Conservation (phyloP, 2,329 filamentous ascomycete species). For the Alternaria brassicae region DNA sequence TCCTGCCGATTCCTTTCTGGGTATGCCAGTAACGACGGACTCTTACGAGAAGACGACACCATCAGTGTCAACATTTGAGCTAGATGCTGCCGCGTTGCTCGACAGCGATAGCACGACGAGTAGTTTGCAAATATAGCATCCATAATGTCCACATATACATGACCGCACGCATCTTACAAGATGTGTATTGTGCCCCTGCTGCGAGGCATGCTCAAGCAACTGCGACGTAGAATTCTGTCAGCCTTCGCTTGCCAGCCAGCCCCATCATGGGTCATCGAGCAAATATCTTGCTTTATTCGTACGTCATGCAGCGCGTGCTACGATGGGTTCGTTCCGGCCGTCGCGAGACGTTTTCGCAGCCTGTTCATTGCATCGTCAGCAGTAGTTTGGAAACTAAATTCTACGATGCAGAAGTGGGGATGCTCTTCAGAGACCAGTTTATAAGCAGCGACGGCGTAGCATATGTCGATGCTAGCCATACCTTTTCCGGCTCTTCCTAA, state of each 20-base stretch:
- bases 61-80: slow-evolving; percentile 24
- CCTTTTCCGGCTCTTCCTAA: slow-evolving; percentile 63
- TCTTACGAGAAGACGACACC: slow-evolving; percentile 4
- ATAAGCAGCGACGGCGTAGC: slow-evolving; percentile 60
- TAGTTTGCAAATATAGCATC: background rate
- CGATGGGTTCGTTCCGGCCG: background rate
- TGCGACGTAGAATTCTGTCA: background rate
- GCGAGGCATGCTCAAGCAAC: background rate
- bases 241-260: background rate
- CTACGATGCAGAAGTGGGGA: background rate
- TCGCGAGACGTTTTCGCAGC: background rate
- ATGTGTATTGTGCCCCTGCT: background rate
- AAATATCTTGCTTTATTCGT: background rate
- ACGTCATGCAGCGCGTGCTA: background rate
- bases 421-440: slow-evolving; percentile 54
- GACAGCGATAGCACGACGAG: slow-evolving; percentile 2
- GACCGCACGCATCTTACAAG: background rate
- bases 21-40: background rate
- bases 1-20: slow-evolving; percentile 1
- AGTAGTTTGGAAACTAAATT: background rate
- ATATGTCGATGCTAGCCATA: slow-evolving; percentile 60
- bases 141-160: background rate
- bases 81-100: slow-evolving; percentile 25
- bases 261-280: background rate
- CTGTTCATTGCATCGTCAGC: slow-evolving; percentile 12